Evolutionary conservation across 441 rosid species (phyloP).

Genomic region (Sinapis alba): DNA sequence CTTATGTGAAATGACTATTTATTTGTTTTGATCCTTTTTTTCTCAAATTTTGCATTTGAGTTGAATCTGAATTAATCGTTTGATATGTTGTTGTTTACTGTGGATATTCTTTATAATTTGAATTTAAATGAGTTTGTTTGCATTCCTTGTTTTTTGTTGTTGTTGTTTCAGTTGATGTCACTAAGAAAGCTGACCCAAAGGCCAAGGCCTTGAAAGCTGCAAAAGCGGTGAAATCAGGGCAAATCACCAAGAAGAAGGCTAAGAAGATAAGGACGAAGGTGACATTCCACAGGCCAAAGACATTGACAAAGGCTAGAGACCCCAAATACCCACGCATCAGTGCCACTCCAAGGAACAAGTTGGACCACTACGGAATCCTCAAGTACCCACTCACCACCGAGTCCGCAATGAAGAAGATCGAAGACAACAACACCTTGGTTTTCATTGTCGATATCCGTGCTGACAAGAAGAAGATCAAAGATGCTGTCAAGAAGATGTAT

Average conservation of each 20-base stretch:
- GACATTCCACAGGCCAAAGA: conserved; percentile 58
- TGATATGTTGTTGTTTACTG: too few relatives aligned
- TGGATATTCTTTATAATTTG: too few relatives aligned
- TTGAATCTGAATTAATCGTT: too few relatives aligned
- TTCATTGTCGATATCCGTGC: conserved; percentile 66
- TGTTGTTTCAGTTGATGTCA: conserved; percentile 39
- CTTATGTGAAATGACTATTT: too few relatives aligned
- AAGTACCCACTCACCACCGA: conserved; percentile 62
- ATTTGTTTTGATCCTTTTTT: too few relatives aligned
- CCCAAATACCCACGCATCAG: conserved; percentile 60
- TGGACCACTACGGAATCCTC: conserved; percentile 57
- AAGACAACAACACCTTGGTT: conserved; percentile 64
- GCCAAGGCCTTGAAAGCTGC: conserved; percentile 59
- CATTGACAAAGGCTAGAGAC: conserved; percentile 49
- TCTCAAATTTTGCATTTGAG: too few relatives aligned
- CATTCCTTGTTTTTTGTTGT: neutral
- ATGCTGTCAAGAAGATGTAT: conserved; percentile 63
- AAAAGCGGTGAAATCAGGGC: conserved; percentile 55
- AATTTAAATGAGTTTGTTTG: too few relatives aligned
- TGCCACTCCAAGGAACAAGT: conserved; percentile 51
- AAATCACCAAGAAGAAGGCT: conserved; percentile 46
- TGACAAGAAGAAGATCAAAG: conserved; percentile 59
- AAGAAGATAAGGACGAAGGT: conserved; percentile 62
- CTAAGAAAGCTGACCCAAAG: conserved; percentile 55
- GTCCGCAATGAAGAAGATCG: conserved; percentile 68